Percentiles rank a stretch among this genome's conserved stretches.
Conservation (phyloP, 306 rosid species). For the Cucurbita maxima region DNA sequence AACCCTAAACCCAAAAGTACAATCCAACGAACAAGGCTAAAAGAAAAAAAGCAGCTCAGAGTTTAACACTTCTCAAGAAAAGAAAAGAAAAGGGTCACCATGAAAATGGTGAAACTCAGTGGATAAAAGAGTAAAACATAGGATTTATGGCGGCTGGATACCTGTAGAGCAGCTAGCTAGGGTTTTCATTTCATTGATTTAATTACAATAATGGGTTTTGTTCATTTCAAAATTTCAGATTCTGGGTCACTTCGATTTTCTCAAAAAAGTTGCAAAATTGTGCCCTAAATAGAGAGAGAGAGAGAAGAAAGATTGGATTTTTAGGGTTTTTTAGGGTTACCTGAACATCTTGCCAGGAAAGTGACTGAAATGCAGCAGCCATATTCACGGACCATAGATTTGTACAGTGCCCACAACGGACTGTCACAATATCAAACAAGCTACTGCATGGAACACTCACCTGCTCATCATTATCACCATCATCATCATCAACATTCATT, state of each 20-base stretch:
- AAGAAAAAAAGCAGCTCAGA: not conserved
- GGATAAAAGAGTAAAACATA: constrained; percentile 9
- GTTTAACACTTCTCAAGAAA: not conserved
- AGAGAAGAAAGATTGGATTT: not conserved
- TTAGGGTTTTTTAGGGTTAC: constrained; percentile 9
- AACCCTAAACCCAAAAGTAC: not conserved
- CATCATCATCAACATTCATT: not conserved
- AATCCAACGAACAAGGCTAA: not conserved
- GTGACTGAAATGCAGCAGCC: constrained; percentile 94
- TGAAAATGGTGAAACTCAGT: not conserved
- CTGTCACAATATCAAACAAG: constrained; percentile 86
- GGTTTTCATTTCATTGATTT: constrained; percentile 19
- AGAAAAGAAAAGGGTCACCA: not conserved
- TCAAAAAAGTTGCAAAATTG: constrained; percentile 11
- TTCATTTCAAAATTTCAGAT: not conserved
- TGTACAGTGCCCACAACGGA: constrained; percentile 98
- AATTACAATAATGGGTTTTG: not conserved
- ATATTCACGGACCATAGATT: constrained; percentile 99
- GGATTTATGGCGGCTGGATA: constrained; percentile 54
- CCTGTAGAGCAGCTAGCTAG: constrained; percentile 17
- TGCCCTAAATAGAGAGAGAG: not conserved
- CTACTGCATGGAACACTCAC: constrained; percentile 99
- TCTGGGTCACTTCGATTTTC: constrained; percentile 25
- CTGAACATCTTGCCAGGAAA: constrained; percentile 88
- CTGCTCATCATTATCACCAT: constrained; percentile 23